Conservation (phyloP, 164 flowering plant genomes). For the Nelumbo lutea region DNA sequence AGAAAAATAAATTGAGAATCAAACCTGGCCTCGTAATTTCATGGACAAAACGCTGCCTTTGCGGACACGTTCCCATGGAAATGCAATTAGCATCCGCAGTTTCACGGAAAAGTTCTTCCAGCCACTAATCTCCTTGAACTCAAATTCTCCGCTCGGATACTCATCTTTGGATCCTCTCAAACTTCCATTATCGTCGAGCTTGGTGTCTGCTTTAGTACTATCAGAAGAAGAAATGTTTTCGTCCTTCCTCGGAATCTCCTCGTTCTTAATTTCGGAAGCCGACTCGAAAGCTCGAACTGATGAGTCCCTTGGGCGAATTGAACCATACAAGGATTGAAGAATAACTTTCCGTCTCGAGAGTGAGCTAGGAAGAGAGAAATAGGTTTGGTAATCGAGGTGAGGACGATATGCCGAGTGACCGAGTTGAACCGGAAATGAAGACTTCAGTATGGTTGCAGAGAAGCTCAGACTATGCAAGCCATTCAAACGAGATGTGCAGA, state of each 20-base stretch:
- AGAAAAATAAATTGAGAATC: slow-evolving; percentile 2
- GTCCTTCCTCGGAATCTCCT: slow-evolving; percentile 1
- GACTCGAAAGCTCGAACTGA: slow-evolving; percentile 34
- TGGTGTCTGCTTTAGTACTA: neutral
- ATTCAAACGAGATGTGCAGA: slow-evolving; percentile 25
- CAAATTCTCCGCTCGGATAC: slow-evolving; percentile 72
- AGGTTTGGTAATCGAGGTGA: neutral
- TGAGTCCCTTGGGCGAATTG: slow-evolving; percentile 7
- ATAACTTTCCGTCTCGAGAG: slow-evolving; percentile 4
- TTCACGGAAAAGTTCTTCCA: slow-evolving; percentile 64
- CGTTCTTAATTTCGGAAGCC: slow-evolving; percentile 16
- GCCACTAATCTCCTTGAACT: slow-evolving; percentile 36
- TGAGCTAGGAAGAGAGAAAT: slow-evolving; percentile 5
- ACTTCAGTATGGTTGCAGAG: slow-evolving; percentile 14
- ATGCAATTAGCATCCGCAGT: slow-evolving; percentile 64
- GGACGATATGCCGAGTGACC: neutral
- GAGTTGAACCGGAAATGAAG: slow-evolving; percentile 4
- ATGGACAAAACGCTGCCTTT: slow-evolving; percentile 78
- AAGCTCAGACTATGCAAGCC: slow-evolving; percentile 17
- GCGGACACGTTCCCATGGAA: slow-evolving; percentile 79
- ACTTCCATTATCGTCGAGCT: slow-evolving; percentile 17
- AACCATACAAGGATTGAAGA: slow-evolving; percentile 4
- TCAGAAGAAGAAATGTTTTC: slow-evolving; percentile 2
- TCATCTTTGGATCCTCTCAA: slow-evolving; percentile 24
- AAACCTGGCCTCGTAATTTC: slow-evolving; percentile 88